phyloP scores from a whole-genome alignment of 495 filamentous ascomycete genomes.

The Tirmania nivea region DNA sequence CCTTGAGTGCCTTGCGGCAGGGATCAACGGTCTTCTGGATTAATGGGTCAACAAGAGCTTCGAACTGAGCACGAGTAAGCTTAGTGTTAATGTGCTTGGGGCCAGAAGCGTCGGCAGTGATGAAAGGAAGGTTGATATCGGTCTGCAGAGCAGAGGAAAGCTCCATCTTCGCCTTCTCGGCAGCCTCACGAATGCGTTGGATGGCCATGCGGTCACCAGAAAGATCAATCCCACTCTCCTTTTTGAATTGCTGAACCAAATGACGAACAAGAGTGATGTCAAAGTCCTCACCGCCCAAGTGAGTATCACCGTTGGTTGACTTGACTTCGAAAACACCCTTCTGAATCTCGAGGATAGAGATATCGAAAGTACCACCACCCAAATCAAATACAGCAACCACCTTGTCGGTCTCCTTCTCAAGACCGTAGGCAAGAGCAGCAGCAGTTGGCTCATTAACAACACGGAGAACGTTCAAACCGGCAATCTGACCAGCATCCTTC shows the following conservation, averaged over 20 bases:
- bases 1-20: constrained; percentile 92
- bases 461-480: constrained; percentile 86
- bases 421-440: constrained; percentile 81
- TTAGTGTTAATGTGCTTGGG: constrained; percentile 96
- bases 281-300: constrained; percentile 96
- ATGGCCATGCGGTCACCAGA: constrained; percentile 93
- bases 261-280: constrained; percentile 91
- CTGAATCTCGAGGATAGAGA: constrained; percentile 92
- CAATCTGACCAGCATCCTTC: constrained; percentile 92
- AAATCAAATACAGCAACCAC: constrained; percentile 94
- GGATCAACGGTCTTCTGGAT: constrained; percentile 74
- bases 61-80: constrained; percentile 80
- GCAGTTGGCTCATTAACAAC: constrained; percentile 95
- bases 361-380: constrained; percentile 97
- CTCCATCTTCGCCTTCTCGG: constrained; percentile 99
- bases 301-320: constrained; percentile 95
- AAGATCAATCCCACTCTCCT: constrained; percentile 79
- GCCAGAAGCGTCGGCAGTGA: constrained; percentile 82
- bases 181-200: constrained; percentile 95
- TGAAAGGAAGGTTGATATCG: constrained; percentile 97
- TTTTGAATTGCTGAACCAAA: constrained; percentile 90
- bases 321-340: constrained; percentile 97
- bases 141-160: constrained; percentile 90
- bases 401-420: constrained; percentile 80
- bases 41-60: constrained; percentile 77